Conservation (phyloP, 225 moss, liverwort and hornwort species). For the Polytrichum formosum region DNA sequence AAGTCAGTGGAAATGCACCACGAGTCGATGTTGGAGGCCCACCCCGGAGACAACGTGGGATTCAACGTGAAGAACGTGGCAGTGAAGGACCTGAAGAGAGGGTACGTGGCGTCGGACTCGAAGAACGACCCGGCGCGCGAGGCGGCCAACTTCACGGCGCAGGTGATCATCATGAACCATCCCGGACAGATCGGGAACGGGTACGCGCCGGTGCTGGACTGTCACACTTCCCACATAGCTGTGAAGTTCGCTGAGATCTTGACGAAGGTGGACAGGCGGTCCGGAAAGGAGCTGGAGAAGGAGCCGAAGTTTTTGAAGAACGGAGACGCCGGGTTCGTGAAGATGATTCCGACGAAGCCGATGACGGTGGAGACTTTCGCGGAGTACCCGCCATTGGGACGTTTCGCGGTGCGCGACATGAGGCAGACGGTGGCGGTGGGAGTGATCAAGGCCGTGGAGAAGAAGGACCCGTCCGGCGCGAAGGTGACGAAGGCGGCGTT, state of each 20-base stretch:
- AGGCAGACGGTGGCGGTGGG: slow-evolving; percentile 54
- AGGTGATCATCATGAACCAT: slow-evolving; percentile 75
- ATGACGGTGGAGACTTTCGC: slow-evolving; percentile 65
- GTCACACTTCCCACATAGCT: slow-evolving; percentile 58
- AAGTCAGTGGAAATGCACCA: slow-evolving; percentile 36
- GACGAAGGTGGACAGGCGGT: slow-evolving; percentile 58
- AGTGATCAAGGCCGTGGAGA: slow-evolving; percentile 60
- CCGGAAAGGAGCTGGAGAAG: slow-evolving; percentile 61
- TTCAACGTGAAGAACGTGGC: slow-evolving; percentile 38
- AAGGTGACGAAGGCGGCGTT: slow-evolving; percentile 46
- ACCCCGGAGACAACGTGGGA: slow-evolving; percentile 29
- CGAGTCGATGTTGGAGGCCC: slow-evolving; percentile 32
- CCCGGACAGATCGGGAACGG: slow-evolving; percentile 59
- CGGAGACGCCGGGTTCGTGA: slow-evolving; percentile 54
- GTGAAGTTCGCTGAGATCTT: slow-evolving; percentile 50
- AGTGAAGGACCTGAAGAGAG: slow-evolving; percentile 29
- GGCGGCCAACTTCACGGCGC: slow-evolving; percentile 48
- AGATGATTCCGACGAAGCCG: slow-evolving; percentile 57
- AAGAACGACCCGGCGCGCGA: slow-evolving; percentile 31
- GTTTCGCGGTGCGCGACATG: slow-evolving; percentile 60
- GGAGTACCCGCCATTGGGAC: slow-evolving; percentile 46
- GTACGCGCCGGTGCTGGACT: slow-evolving; percentile 54
- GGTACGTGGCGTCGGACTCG: slow-evolving; percentile 28
- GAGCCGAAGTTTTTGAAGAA: slow-evolving; percentile 69
- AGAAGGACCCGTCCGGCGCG: slow-evolving; percentile 46